phyloP scores from a whole-genome alignment of 164 flowering plant species.

The Berberis vulgaris region DNA sequence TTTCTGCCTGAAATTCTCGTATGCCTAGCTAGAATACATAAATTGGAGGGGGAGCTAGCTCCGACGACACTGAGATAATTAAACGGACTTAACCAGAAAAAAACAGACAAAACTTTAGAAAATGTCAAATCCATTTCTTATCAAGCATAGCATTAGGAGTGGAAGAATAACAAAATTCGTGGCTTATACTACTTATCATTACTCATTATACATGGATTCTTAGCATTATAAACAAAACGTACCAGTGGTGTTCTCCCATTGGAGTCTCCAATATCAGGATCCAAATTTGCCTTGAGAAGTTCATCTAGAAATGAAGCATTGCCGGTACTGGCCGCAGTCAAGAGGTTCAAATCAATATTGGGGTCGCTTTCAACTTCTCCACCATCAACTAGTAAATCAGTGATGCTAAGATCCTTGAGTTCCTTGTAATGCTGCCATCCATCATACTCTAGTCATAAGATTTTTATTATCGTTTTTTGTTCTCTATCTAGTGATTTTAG shows the following conservation, averaged over 20 bases:
- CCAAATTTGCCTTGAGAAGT: constrained; percentile 65
- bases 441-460: not conserved
- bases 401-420: constrained; percentile 40
- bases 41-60: no score
- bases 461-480: no score
- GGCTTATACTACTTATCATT: no score
- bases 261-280: constrained; percentile 64
- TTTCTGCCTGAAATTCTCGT: no score
- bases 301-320: constrained; percentile 73
- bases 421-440: constrained; percentile 54
- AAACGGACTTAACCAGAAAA: no score
- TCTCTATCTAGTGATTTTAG: not conserved
- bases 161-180: no score
- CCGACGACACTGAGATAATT: no score
- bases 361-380: constrained; percentile 36
- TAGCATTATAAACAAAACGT: constrained; percentile 9
- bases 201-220: not conserved
- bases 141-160: no score
- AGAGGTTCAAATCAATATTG: constrained; percentile 34
- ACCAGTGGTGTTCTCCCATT: constrained; percentile 84
- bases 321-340: constrained; percentile 56
- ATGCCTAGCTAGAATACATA: no score
- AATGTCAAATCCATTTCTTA: no score
- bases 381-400: constrained; percentile 34
- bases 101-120: no score